Evolutionary conservation across 2,329 filamentous ascomycete species (phyloP), one percentile per base, ranked within the genome.

Genomic region (Epichloe uncinata): DNA sequence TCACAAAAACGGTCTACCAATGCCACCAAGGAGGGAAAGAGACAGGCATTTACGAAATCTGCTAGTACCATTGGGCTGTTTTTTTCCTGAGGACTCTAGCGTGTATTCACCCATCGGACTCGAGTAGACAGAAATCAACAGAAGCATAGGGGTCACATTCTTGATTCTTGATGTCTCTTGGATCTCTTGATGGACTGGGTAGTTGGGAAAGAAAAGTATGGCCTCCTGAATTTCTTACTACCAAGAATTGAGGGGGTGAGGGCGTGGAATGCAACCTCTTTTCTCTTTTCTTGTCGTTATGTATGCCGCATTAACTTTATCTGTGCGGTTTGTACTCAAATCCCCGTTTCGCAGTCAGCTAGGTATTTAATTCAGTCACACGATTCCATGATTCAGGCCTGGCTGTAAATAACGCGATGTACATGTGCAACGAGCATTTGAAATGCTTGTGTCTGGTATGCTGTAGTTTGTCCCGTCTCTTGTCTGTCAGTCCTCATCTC

Each of bases 361-460:
- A 62, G 62, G 60, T 59, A 62, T 54, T 33, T 66, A 70, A 70
- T 66, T 56, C 70, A 66, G 30, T 20, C 16, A 16, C 22, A 42
- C 18, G 13, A 13, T 42, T 26, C 5, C 41, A 42, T 22, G 4
- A 22, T 42, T 13, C 8, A 26, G 18, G 9, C 9, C n/a, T 2
- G 6, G 5, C n/a, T 38, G 30, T 30, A 2, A 30, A 30, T 30
- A 30, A 30, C 30, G 30, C 30, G 3, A 30, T 11, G 30, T 30
- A 30, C 30, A 30, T 30, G 8, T 30, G 30, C 30, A 30, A 11
- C 30, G 30, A 30, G 30, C 30, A 30, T 30, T 4, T 30, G 30
- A 30, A 1, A 30, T 30, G 30, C 30, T 30, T 30, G 30, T 30
- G 30, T 30, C 2, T 30, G 30, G 30, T 30, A 4, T 11, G 30